phyloP scores from a whole-genome alignment of 331 rosid genomes.

The Malus hybrid region DNA sequence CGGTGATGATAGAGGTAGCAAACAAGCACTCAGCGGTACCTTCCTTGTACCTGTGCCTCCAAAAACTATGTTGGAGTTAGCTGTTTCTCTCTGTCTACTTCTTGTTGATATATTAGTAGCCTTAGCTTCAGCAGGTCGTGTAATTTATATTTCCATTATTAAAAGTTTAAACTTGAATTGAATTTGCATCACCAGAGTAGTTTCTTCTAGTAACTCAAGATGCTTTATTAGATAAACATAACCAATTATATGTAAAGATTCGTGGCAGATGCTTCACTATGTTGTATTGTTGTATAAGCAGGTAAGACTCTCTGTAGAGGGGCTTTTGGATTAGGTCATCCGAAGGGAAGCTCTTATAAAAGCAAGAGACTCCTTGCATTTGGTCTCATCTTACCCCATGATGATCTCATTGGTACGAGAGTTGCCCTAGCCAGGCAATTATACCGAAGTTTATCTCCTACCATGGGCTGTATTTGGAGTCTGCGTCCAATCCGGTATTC shows the following conservation, averaged over 20 bases:
- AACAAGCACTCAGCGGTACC: slow-evolving; percentile 12
- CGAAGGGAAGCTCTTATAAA: neutral
- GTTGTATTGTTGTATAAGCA: neutral
- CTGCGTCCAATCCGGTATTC: neutral
- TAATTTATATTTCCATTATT: slow-evolving; percentile 13
- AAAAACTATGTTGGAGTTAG: slow-evolving; percentile 15
- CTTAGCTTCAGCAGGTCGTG: slow-evolving; percentile 13
- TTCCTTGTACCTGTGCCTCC: slow-evolving; percentile 27
- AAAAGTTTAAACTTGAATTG: neutral
- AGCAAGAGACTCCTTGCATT: neutral
- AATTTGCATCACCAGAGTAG: slow-evolving; percentile 8
- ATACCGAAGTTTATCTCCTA: too few relatives aligned
- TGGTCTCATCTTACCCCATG: neutral
- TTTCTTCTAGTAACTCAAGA: neutral
- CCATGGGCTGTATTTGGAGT: neutral
- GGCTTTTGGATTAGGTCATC: neutral
- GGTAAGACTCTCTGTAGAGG: neutral
- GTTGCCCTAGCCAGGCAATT: neutral
- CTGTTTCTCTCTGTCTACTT: slow-evolving; percentile 8
- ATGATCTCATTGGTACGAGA: neutral
- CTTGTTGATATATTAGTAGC: slow-evolving; percentile 26
- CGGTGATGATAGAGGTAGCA: slow-evolving; percentile 19
- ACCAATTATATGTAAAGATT: neutral
- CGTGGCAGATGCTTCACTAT: neutral
- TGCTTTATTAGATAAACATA: neutral